Conservation (phyloP, 257 asterid species). For the Primulina tabacum region DNA sequence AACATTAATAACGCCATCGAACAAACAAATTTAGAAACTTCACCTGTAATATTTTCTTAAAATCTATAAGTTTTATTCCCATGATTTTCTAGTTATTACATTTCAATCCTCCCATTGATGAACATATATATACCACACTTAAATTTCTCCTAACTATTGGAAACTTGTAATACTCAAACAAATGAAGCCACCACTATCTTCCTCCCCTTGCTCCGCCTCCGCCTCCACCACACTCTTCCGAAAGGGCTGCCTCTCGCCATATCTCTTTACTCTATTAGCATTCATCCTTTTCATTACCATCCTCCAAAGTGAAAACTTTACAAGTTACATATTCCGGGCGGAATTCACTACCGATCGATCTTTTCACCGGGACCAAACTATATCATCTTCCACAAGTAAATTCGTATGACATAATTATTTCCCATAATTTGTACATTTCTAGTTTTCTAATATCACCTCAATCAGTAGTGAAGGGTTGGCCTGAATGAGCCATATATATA, state of each 20-base stretch:
- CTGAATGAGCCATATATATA: too few relatives aligned
- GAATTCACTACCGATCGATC: constrained; percentile 6
- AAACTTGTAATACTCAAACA: constrained; percentile 7
- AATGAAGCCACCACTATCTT: constrained; percentile 40
- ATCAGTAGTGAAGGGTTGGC: too few relatives aligned
- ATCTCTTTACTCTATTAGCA: constrained; percentile 37
- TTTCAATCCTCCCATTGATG: neutral
- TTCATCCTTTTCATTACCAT: constrained; percentile 53
- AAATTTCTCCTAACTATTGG: too few relatives aligned
- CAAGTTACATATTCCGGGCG: constrained; percentile 21
- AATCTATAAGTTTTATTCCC: neutral
- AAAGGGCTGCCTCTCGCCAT: constrained; percentile 49
- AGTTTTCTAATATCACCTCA: too few relatives aligned
- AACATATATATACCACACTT: neutral
- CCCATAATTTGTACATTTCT: neutral
- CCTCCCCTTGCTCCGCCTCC: constrained; percentile 27
- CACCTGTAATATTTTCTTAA: too few relatives aligned
- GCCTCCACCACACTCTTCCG: constrained; percentile 29
- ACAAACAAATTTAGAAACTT: too few relatives aligned
- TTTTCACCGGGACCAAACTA: neutral
- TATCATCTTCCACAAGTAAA: constrained; percentile 14
- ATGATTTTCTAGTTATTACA: neutral
- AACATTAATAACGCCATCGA: too few relatives aligned
- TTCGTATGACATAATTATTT: neutral
- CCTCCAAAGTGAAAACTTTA: constrained; percentile 50